Evolutionary conservation across 371 early-diverging fungal species (phyloP).

Genomic region (Mucor velutinosus): DNA sequence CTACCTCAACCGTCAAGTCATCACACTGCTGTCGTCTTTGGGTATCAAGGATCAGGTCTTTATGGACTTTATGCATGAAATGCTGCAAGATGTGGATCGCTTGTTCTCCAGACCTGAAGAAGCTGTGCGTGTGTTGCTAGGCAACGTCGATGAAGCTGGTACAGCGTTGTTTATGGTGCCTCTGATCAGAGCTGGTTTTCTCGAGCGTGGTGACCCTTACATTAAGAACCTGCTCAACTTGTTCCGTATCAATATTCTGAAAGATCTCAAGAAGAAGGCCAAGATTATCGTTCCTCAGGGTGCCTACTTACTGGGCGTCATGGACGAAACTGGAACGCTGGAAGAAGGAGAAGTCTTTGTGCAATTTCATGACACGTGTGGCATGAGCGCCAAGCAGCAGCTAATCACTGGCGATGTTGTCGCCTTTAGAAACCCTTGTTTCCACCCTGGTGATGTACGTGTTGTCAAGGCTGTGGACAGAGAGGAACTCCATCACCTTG

Average conservation of each 20-base stretch:
- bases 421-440: constrained; percentile 72
- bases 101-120: constrained; percentile 44
- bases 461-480: constrained; percentile 69
- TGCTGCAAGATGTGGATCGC: constrained; percentile 44
- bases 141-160: constrained; percentile 62
- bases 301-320: constrained; percentile 72
- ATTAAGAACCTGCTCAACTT: constrained; percentile 59
- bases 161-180: constrained; percentile 50
- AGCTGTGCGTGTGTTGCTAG: constrained; percentile 51
- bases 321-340: constrained; percentile 75
- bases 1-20: constrained; percentile 76
- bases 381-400: constrained; percentile 6
- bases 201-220: constrained; percentile 56
- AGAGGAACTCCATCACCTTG: constrained; percentile 57
- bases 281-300: constrained; percentile 71
- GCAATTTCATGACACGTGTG: constrained; percentile 43
- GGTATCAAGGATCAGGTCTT: constrained; percentile 65
- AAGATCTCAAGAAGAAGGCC: constrained; percentile 69
- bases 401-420: constrained; percentile 54
- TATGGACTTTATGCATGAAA: constrained; percentile 49
- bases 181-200: constrained; percentile 64
- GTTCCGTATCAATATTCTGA: constrained; percentile 56
- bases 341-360: constrained; percentile 74
- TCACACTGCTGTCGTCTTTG: constrained; percentile 66
- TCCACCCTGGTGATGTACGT: constrained; percentile 87